Evolutionary conservation across 768 basidiomycete species (phyloP), one percentile per base, ranked within the genome.

Genomic region (Boletellus ananiceps): DNA sequence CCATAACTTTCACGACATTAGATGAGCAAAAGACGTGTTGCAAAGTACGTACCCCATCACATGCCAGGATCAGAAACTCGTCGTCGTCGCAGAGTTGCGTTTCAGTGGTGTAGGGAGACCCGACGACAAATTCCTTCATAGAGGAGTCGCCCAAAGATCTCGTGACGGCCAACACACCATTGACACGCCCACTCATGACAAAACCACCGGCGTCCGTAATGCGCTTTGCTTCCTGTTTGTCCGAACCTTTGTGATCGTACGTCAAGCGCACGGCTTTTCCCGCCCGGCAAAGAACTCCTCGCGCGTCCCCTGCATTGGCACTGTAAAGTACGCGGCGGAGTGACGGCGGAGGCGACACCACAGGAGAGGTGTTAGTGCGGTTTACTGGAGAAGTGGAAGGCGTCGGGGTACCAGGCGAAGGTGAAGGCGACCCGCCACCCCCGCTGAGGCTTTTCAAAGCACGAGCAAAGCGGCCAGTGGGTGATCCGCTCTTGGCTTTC

Each of bases 51-150:
- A 97, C 95, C 57, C 96, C 96, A 68, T 99, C 96, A 64, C 96
- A 99, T 18, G 96, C 96, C 51, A 99, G 77, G 50, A 99, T 88
- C 56, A 97, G 65, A 67, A 95, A 92, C 65, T 98, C 95, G 64
- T 98, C 96, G 5, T 90, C 85, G 8, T 89, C 83, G 47, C 86
- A 86, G 36, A 99, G 71, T 57, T 86, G 82, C 12, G 95, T 97
- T 68, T 97, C 94, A n/a, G 96, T 98, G 16, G 96, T 99, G 69
- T 95, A 99, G 6, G 96, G 96, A 25, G 90, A 81, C 2, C 96
- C 96, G 41, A 98, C 96, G 11, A 99, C 96, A 66, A 94, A 99
- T 61, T 99, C 96, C 70, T 99, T 99, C 96, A 99, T 98, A 7
- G 92, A 88, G 2, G 93, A 88, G 63, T 99, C 96, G 31, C 96